Evolutionary conservation across 1,284 basidiomycete species (phyloP), one percentile per base, ranked within the genome.

Genomic region (Sporisorium reilianum): DNA sequence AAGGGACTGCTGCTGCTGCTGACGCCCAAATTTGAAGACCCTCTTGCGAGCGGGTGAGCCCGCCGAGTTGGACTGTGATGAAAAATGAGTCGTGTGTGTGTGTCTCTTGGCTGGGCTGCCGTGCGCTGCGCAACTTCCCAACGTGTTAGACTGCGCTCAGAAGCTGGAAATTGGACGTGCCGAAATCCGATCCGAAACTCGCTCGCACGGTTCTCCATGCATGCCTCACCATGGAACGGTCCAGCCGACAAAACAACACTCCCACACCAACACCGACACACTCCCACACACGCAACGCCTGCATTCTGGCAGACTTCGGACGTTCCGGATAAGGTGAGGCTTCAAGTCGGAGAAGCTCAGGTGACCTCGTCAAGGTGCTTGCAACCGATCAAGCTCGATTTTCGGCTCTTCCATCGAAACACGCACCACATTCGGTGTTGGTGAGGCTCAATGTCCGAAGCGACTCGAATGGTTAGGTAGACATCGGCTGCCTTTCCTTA

Each of bases 141-240:
- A 48, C n/a, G 25, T 53, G 51, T 53, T 53, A 53, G 38, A 42
- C 12, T 28, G 5, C 18, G 49, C 49, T 5, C 36, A 38, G 5
- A 11, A 25, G 14, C 5, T 26, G 22, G 46, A 8, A 16, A 28
- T n/a, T 14, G 16, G 22, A 32, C 41, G 45, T 28, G 16, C 40
- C 53, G 41, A 45, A 44, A 23, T 49, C 38, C 46, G 45, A 48
- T 8, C 36, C 6, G 5, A 40, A 32, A 20, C 38, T 42, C 6
- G 54, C 55, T 61, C 64, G 64, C 54, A 61, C 58, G 57, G 64
- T 58, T 59, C 55, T 41, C 40, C 44, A 28, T 22, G 28, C n/a
- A n/a, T n/a, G n/a, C n/a, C n/a, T n/a, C n/a, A n/a, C n/a, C n/a
- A n/a, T n/a, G n/a, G n/a, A n/a, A 41, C 30, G 46, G 26, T 18